Percentiles rank a stretch among this genome's conserved stretches.
Evolutionary conservation across 1,284 basidiomycete species (phyloP).

Genomic region (Puccinia polysora): DNA sequence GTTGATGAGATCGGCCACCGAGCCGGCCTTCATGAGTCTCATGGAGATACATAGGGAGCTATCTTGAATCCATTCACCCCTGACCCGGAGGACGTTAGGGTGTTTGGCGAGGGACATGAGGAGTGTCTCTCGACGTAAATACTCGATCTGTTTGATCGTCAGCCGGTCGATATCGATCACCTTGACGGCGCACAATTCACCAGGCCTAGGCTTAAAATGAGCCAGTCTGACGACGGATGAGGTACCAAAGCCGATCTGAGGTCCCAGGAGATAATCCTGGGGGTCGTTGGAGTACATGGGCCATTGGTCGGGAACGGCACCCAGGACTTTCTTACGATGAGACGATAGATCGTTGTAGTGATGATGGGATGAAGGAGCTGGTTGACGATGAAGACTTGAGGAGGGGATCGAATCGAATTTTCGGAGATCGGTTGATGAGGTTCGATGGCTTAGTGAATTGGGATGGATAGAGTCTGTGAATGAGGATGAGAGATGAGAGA

Average conservation of each 20-base stretch:
- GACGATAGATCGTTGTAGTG: slow-evolving; percentile 19
- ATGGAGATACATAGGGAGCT: slow-evolving; percentile 78
- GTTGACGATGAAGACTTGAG: no score
- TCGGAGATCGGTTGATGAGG: background rate
- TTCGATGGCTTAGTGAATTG: background rate
- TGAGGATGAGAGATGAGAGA: slow-evolving; percentile 13
- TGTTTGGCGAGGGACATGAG: slow-evolving; percentile 91
- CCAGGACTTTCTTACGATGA: slow-evolving; percentile 51
- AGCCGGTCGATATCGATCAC: slow-evolving; percentile 78
- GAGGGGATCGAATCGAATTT: background rate
- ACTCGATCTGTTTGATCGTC: slow-evolving; percentile 44
- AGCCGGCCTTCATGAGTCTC: slow-evolving; percentile 81
- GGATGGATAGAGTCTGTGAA: slow-evolving; percentile 7
- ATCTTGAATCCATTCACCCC: slow-evolving; percentile 79
- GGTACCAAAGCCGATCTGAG: slow-evolving; percentile 65
- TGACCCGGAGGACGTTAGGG: slow-evolving; percentile 80
- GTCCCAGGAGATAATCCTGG: slow-evolving; percentile 49
- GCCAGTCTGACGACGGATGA: slow-evolving; percentile 80
- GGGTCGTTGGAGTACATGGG: slow-evolving; percentile 65
- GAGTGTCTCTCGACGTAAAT: slow-evolving; percentile 73
- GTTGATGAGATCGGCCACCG: slow-evolving; percentile 76
- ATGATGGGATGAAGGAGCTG: no score
- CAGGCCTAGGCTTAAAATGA: slow-evolving; percentile 58
- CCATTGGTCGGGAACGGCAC: slow-evolving; percentile 80
- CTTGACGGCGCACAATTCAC: slow-evolving; percentile 70